Base-by-base conservation (phyloP, 495 filamentous ascomycete genomes). In the Lepraria neglecta region DNA sequence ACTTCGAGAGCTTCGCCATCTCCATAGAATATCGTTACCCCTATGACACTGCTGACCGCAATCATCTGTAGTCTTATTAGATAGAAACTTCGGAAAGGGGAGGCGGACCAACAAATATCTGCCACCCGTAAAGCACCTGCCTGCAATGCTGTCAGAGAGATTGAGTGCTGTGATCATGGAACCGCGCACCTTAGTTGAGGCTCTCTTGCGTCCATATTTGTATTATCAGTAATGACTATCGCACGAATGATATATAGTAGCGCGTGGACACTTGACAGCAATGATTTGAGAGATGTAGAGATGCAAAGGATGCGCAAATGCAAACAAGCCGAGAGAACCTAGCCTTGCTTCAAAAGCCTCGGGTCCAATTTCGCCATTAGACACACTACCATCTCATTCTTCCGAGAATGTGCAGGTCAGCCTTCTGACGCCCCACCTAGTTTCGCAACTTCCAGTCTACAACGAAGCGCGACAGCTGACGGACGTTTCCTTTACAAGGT, bases 21-120 rank as follows among this genome's bases (percentile, higher is more conserved):
- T 45, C 56, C 65, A 30, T 60, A 62, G 45, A 69, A 70, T n/a
- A 71, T 64, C 11, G 69, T 71, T 3, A 69, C 65, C n/a, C 73
- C 73, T 47, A 75, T 73, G 17, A 71, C 68, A 45, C 60, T 51
- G 51, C 67, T 68, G 50, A 72, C 65, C 6, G 66, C 54, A 50
- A 74, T 74, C 27, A 69, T 66, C 72, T 74, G 38, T 12, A 60
- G 9, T 14, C 33, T 14, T 14, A 30, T 59, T 19, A 64, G 43
- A 30, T 24, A 24, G 17, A n/a, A 30, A 1, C 31, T 35, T 21
- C 19, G 11, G 10, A 35, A 15, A 21, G 17, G 3, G 33, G 3
- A 12, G 45, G 15, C 7, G 11, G 50, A 45, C 60, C 31, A 31
- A 62, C 60, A 58, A 62, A 62, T n/a, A 62, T 62, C n/a, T 62